phyloP scores from a whole-genome alignment of 352 stramenopile species.

The Phytophthora kernoviae region DNA sequence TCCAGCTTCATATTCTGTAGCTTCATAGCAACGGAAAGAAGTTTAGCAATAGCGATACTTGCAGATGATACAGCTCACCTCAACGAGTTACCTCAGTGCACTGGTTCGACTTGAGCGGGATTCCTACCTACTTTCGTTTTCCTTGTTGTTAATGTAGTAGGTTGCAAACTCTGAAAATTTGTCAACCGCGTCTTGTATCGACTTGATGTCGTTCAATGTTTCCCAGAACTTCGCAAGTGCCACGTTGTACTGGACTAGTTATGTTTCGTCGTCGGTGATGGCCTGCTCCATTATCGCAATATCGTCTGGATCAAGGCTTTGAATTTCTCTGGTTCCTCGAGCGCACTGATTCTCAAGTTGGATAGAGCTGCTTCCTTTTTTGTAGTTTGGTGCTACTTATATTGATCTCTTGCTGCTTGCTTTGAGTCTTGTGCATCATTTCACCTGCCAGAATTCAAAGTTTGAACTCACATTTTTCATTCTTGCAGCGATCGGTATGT shows the following conservation, averaged over 20 bases:
- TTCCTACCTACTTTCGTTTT: conserved; percentile 2
- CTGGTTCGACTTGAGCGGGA: conserved; percentile 34
- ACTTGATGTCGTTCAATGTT: conserved; percentile 47
- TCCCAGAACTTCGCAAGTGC: conserved; percentile 27
- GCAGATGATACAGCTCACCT: no score
- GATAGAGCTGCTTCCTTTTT: conserved; percentile 44
- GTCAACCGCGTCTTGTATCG: conserved; percentile 43
- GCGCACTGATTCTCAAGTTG: conserved; percentile 27
- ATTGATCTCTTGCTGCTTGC: conserved; percentile 41
- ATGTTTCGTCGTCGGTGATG: conserved; percentile 50
- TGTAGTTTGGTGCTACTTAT: conserved; percentile 29
- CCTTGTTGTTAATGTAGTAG: conserved; percentile 33
- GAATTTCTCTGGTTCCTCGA: conserved; percentile 43
- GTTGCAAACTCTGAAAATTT: conserved; percentile 45
- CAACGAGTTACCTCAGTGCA: conserved; percentile 31
- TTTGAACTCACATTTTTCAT: conserved; percentile 59
- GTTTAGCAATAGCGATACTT: no score
- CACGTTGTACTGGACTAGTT: conserved; percentile 30
- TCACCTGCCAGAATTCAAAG: conserved; percentile 60
- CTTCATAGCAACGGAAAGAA: no score
- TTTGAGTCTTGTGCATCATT: conserved; percentile 60
- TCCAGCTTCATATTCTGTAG: conserved; percentile 41
- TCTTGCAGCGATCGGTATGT: conserved; percentile 52
- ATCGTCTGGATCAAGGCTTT: conserved; percentile 32
- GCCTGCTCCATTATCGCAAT: conserved; percentile 68